These are phyloP conservation scores for Solanum lycopersicoides DNA, from an alignment of 257 asterid species.

Conservation along the genomic window DNA sequence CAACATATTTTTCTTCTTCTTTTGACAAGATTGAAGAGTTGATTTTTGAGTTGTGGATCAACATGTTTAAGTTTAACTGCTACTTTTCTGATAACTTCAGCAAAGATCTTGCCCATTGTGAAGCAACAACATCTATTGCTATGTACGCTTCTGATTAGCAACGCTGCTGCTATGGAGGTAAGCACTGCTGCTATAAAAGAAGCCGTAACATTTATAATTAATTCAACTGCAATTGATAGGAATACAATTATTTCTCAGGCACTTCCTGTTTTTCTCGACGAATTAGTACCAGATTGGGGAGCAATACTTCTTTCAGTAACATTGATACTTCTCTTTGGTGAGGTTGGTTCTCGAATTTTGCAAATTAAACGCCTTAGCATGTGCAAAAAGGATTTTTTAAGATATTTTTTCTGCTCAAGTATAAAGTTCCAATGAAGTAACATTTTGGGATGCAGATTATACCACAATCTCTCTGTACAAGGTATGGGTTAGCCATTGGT, in stretches of 20 bases:
- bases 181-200: not conserved
- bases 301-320: conserved; percentile 79
- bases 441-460: conserved; percentile 6
- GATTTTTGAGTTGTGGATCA: not conserved
- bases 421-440: not conserved
- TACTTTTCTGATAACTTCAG: conserved; percentile 24
- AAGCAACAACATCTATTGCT: conserved; percentile 66
- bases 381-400: not conserved
- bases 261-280: conserved; percentile 74
- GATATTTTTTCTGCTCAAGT: not conserved
- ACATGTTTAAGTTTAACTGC: not conserved
- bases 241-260: conserved; percentile 32
- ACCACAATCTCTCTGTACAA: conserved; percentile 47
- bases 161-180: conserved; percentile 85
- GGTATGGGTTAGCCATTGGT: conserved; percentile 54
- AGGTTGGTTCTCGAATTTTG: conserved; percentile 27
- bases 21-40: not conserved
- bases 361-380: not conserved
- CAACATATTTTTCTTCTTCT: not conserved
- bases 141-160: conserved; percentile 63
- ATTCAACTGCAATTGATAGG: not conserved
- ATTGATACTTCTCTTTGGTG: conserved; percentile 68
- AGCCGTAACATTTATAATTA: not conserved
- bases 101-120: conserved; percentile 53
- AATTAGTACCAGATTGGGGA: conserved; percentile 52